Percentiles rank a stretch among this genome's conserved stretches.
Conservation (phyloP, 805 yeast genomes). For the Teunomyces tritomae region DNA sequence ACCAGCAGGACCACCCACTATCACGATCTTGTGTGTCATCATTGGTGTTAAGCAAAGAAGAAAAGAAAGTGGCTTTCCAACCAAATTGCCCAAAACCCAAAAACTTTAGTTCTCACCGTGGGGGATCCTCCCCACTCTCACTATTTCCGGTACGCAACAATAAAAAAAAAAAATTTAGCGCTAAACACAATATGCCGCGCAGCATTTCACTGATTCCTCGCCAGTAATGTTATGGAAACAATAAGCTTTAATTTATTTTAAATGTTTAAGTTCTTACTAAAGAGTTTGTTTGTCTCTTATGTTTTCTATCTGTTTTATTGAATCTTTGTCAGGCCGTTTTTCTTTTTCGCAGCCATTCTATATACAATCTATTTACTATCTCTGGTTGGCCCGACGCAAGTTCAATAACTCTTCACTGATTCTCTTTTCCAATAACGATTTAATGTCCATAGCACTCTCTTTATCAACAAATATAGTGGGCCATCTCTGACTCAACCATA, state of each 20-base stretch:
- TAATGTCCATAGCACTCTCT: conserved; percentile 69
- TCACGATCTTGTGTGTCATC: conserved; percentile 36
- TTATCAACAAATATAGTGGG: conserved; percentile 78
- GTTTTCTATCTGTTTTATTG: not conserved
- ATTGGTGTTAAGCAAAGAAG: not conserved
- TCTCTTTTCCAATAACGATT: conserved; percentile 62
- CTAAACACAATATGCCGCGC: no score
- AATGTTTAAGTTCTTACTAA: no score
- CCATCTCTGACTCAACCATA: conserved; percentile 87
- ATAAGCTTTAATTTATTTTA: no score
- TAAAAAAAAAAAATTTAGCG: no score
- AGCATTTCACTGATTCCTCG: no score
- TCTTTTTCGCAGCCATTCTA: conserved; percentile 1
- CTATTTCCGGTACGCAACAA: no score
- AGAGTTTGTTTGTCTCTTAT: not conserved
- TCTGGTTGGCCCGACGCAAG: conserved; percentile 21
- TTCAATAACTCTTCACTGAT: conserved; percentile 48
- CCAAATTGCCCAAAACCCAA: not conserved
- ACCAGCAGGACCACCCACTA: conserved; percentile 95
- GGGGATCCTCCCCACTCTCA: no score
- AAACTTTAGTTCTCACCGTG: not conserved
- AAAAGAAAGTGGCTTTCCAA: no score
- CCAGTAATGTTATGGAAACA: no score
- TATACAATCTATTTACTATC: not conserved
- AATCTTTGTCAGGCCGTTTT: no score